A percentile compares a stretch with the other conserved stretches of the same genome.
Evolutionary conservation across 768 basidiomycete genomes (phyloP).

Genomic region (Daedaleopsis sinensis): DNA sequence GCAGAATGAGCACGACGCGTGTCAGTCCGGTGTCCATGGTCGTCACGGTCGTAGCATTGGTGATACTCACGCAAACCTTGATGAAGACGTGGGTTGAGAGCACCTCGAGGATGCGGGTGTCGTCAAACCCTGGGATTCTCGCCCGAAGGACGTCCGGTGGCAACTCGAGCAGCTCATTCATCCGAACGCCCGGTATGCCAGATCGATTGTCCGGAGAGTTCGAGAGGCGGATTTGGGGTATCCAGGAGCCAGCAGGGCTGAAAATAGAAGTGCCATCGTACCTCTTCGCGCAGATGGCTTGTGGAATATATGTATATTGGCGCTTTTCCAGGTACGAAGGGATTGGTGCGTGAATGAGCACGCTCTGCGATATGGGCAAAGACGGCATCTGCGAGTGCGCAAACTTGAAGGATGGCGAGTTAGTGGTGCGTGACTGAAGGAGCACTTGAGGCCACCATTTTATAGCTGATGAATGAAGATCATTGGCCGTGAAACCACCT

Average conservation of each 20-base stretch:
- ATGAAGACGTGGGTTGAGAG: not conserved
- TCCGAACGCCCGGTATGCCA: not conserved
- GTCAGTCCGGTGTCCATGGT: not conserved
- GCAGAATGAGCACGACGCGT: not conserved
- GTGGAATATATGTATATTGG: not conserved
- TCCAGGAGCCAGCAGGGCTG: too few species aligned
- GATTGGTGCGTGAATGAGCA: not conserved
- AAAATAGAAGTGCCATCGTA: not conserved
- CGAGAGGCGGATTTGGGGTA: not conserved
- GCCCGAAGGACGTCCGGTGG: not conserved
- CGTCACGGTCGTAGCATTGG: not conserved
- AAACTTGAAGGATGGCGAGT: too few species aligned
- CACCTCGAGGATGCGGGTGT: not conserved
- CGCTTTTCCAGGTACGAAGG: not conserved
- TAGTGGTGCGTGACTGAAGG: too few species aligned
- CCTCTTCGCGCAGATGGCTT: not conserved
- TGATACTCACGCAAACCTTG: not conserved
- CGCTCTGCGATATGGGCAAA: too few species aligned
- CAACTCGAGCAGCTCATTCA: not conserved
- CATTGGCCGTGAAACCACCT: too few species aligned
- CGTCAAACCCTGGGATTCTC: not conserved
- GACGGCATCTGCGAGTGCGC: too few species aligned
- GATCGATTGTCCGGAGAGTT: not conserved
- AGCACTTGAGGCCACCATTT: too few species aligned
- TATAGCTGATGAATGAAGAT: too few species aligned